Conservation (phyloP, 768 basidiomycete species). For the Podaxis sp. region DNA sequence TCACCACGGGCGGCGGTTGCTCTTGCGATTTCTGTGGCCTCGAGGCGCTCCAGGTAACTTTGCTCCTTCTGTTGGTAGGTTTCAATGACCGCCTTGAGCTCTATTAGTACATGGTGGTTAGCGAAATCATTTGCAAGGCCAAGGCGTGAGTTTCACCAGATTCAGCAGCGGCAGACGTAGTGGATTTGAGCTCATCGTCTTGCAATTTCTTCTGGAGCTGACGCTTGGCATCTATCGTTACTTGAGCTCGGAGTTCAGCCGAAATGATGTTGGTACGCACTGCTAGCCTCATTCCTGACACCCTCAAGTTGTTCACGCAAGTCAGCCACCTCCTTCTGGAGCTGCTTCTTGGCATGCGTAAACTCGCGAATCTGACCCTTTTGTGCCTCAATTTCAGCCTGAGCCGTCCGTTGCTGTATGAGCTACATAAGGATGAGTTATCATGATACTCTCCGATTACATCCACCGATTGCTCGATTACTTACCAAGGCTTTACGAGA, state of each 20-base stretch:
- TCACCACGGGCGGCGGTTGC: conserved; percentile 67
- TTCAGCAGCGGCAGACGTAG: conserved; percentile 59
- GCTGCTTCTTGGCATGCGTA: conserved; percentile 51
- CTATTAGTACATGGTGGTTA: conserved; percentile 30
- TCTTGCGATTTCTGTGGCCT: conserved; percentile 67
- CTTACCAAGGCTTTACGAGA: conserved; percentile 69
- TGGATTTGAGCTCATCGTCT: conserved; percentile 60
- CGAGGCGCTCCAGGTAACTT: conserved; percentile 56
- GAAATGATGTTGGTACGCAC: conserved; percentile 33
- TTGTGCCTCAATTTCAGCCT: conserved; percentile 65
- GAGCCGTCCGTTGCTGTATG: conserved; percentile 63
- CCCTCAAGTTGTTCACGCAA: conserved; percentile 58
- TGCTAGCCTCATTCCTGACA: conserved; percentile 57
- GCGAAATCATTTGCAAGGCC: neutral
- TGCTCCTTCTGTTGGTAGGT: conserved; percentile 65
- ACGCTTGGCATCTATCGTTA: conserved; percentile 50
- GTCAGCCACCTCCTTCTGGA: conserved; percentile 54
- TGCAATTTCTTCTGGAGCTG: conserved; percentile 60
- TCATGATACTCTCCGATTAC: too few species aligned
- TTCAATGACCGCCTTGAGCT: conserved; percentile 63
- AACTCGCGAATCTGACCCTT: conserved; percentile 64
- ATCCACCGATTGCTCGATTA: neutral
- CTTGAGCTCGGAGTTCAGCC: neutral
- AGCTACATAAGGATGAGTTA: conserved; percentile 36
- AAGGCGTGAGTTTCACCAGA: conserved; percentile 40